These are phyloP conservation scores for Alternaria gansuensis DNA, from an alignment of 2,329 filamentous ascomycete species.

Conservation along the genomic window DNA sequence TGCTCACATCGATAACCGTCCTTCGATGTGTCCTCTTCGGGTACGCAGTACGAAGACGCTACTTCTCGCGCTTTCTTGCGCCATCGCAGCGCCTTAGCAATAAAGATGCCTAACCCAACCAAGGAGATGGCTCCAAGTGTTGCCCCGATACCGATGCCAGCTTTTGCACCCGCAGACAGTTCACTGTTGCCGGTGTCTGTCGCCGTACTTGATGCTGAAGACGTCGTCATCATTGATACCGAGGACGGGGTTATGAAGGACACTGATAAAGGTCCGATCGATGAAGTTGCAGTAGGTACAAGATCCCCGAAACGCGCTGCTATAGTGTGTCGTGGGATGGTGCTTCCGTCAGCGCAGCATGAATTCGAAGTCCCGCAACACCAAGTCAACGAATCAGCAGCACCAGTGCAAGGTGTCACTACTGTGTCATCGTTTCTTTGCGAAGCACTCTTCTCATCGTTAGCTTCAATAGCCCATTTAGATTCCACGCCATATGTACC, in stretches of 20 bases:
- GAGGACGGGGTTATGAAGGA: background rate
- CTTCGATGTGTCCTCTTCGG: background rate
- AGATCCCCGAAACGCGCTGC: conserved; percentile 19
- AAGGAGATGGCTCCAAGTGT: conserved; percentile 14
- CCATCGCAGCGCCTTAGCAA: conserved; percentile 22
- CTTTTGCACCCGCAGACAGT: conserved; percentile 6
- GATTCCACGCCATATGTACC: conserved; percentile 8
- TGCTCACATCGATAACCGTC: conserved; percentile 9
- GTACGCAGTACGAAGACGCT: background rate
- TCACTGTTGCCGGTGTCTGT: background rate
- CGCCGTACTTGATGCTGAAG: background rate
- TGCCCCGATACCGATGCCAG: conserved; percentile 14
- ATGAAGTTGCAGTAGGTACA: conserved; percentile 4
- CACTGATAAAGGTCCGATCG: background rate
- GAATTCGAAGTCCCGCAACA: background rate
- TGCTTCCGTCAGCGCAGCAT: conserved; percentile 11
- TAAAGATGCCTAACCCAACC: conserved; percentile 15
- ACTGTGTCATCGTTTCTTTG: background rate
- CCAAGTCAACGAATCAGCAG: background rate
- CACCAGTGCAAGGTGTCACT: conserved; percentile 1
- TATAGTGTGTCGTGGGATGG: conserved; percentile 9
- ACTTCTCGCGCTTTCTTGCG: conserved; percentile 4
- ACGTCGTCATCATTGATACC: background rate
- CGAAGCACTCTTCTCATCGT: background rate
- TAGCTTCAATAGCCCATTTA: background rate